Evolutionary conservation across 768 basidiomycete species (phyloP).

Genomic region (Rhodosporidiobolus odoratus): DNA sequence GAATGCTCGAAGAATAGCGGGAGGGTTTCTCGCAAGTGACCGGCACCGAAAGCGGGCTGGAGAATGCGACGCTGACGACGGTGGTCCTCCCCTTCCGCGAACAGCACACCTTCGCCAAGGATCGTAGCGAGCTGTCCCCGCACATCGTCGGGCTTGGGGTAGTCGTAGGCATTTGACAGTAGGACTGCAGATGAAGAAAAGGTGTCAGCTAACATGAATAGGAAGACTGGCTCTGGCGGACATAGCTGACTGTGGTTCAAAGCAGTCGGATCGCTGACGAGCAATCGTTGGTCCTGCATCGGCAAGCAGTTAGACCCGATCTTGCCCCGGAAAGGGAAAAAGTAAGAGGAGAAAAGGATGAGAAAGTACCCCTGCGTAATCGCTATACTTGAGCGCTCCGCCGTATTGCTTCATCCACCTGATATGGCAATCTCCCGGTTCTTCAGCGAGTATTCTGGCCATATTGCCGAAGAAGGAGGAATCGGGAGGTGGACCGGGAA

Average conservation of each 20-base stretch:
- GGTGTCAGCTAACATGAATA: not conserved
- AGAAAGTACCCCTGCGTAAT: slow-evolving; percentile 55
- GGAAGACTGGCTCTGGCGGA: too few species aligned
- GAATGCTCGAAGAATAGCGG: too few species aligned
- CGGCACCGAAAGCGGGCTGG: too few species aligned
- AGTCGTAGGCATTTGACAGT: too few species aligned
- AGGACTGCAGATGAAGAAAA: too few species aligned
- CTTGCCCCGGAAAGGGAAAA: not conserved
- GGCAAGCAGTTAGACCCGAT: not conserved
- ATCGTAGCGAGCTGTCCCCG: too few species aligned
- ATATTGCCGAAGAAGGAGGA: slow-evolving; percentile 14
- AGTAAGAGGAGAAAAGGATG: not conserved
- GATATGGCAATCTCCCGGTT: slow-evolving; percentile 55
- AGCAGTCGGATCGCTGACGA: too few species aligned
- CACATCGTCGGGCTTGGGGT: too few species aligned
- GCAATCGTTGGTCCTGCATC: not conserved
- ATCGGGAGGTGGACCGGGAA: slow-evolving; percentile 12
- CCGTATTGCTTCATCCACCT: slow-evolving; percentile 58
- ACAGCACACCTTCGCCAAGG: too few species aligned
- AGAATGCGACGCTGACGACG: too few species aligned
- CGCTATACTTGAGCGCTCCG: slow-evolving; percentile 56
- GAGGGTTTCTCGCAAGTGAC: too few species aligned
- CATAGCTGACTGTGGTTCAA: slow-evolving; percentile 13
- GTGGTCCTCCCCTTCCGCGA: too few species aligned
- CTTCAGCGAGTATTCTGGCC: not conserved